Evolutionary conservation across 352 stramenopile genomes (phyloP).

Genomic region (Phytopythium litorale): DNA sequence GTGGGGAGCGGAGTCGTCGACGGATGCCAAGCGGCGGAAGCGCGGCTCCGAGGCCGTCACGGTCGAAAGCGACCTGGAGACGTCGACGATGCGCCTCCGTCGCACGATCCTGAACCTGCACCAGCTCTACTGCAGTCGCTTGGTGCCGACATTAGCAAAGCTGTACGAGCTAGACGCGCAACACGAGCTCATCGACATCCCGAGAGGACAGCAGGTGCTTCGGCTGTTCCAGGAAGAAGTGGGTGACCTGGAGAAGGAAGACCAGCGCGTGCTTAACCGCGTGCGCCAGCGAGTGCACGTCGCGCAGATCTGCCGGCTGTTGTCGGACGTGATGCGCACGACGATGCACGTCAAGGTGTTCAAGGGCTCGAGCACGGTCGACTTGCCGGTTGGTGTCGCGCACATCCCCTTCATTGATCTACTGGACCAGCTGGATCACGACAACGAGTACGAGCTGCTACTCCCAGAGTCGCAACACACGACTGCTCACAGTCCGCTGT

Average conservation of each 20-base stretch:
- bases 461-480: conserved; percentile 14
- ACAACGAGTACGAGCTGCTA: conserved; percentile 52
- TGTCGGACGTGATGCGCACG: conserved; percentile 61
- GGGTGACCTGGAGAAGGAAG: conserved; percentile 55
- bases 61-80: conserved; percentile 44
- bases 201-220: conserved; percentile 35
- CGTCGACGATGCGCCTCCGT: conserved; percentile 42
- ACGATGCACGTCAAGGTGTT: conserved; percentile 55
- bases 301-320: conserved; percentile 48
- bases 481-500: background rate
- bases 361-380: conserved; percentile 42
- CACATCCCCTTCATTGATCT: conserved; percentile 66
- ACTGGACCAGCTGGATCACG: conserved; percentile 54
- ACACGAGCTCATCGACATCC: conserved; percentile 31
- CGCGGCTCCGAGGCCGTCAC: conserved; percentile 22
- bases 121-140: conserved; percentile 35
- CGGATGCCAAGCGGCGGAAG: conserved; percentile 11
- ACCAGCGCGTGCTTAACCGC: conserved; percentile 39
- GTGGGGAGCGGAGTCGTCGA: conserved; percentile 32
- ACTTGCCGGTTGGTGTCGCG: conserved; percentile 50
- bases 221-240: conserved; percentile 66
- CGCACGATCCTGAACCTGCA: conserved; percentile 60
- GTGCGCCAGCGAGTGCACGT: conserved; percentile 54
- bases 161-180: conserved; percentile 49
- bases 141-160: conserved; percentile 50